Base-by-base conservation (phyloP, 306 rosid species). In the Castanea crenata region DNA sequence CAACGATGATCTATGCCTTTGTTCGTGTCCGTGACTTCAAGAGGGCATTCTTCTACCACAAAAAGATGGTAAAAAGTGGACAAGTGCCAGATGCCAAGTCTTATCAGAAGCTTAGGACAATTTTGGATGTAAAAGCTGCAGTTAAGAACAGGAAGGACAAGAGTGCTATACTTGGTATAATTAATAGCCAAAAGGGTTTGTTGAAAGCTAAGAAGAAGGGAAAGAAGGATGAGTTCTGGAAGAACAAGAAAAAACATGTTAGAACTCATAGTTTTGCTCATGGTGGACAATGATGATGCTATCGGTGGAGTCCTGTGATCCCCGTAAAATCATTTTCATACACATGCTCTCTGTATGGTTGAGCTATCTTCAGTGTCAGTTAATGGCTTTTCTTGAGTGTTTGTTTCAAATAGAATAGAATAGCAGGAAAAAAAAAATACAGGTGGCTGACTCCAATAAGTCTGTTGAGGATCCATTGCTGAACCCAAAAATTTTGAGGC, bases 201-300 rank as follows among this genome's bases (percentile, higher is more conserved):
- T 19, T 59, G 79, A 88, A 92, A 86, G 80, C 82, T 21, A 89
- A 58, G 71, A 92, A 79, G 76, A 82, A 82, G 54, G 78, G 84
- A 58, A 90, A 92, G 90, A 94, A 92, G 84, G 97, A 94, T 76
- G 97, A 94, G 84, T 91, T 92, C 68, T 94, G 99, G 99, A 94
- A 92, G 89, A 69, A 62, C 85, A 94, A 81, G 92, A 87, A 82
- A 79, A 76, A 74, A 73, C 79, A 41, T 63, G 82, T 74, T 13
- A 84, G 65, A 85, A 78, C 84, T 29, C 69, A 32, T 52, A 73
- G 23, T 35, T 41, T 55, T 75, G 29, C 75, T 55, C 76, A 61
- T 38, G 65, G 34, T 49, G 44, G 55, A 16, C 55, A 20, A 13
- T 74, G 75, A 80, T 63, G 68, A 19, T 55, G 65, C 76, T 55